These are phyloP conservation scores for Suillus ampliporus DNA, from an alignment of 768 basidiomycete genomes.

Conservation along the genomic window DNA sequence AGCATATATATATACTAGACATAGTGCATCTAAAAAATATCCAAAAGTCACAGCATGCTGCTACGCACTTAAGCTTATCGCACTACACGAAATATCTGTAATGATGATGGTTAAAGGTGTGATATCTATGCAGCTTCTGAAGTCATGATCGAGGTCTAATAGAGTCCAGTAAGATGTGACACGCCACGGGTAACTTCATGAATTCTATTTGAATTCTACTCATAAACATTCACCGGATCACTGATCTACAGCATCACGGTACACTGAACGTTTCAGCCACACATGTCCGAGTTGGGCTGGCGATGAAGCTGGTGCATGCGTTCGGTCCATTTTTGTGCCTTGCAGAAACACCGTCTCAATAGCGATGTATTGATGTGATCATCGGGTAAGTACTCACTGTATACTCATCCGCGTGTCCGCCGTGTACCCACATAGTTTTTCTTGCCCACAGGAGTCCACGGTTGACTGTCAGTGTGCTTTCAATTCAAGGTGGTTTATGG, in stretches of 20 bases:
- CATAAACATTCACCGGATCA: background rate
- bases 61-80: no score
- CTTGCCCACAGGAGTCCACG: no score
- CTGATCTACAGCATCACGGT: slow-evolving; percentile 10
- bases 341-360: slow-evolving; percentile 17
- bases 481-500: no score
- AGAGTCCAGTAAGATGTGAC: background rate
- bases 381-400: slow-evolving; percentile 29
- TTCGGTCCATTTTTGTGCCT: slow-evolving; percentile 35
- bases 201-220: no score
- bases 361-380: background rate
- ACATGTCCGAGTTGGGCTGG: slow-evolving; percentile 11
- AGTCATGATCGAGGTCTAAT: background rate
- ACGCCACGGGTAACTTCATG: background rate
- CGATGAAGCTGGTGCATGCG: slow-evolving; percentile 30
- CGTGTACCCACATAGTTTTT: no score
- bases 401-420: slow-evolving; percentile 19
- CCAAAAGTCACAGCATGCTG: background rate
- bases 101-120: background rate
- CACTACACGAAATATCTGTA: no score
- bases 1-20: no score
- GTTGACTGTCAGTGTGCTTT: no score
- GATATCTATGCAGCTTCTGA: background rate
- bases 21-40: background rate
- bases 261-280: slow-evolving; percentile 30